These are phyloP conservation scores for Pseudophaeomoniella oleicola DNA, from an alignment of 2,329 filamentous ascomycete genomes.

Conservation along the genomic window DNA sequence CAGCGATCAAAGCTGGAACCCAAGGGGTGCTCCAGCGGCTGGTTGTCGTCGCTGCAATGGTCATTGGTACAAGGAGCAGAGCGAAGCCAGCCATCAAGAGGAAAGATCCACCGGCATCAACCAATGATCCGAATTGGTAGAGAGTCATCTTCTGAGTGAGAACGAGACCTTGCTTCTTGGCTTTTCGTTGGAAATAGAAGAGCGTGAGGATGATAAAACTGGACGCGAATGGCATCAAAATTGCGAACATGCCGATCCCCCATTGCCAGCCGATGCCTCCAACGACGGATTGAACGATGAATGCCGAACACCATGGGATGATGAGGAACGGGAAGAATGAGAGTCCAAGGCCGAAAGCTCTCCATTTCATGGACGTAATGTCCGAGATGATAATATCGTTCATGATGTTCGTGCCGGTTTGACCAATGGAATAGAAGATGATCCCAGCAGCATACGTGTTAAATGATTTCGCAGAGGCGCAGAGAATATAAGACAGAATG, in stretches of 20 bases:
- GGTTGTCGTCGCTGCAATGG: constrained; percentile 26
- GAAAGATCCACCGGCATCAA: constrained; percentile 26
- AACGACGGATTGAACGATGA: constrained; percentile 25
- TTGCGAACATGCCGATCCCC: constrained; percentile 29
- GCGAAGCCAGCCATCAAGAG: constrained; percentile 35
- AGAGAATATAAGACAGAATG: constrained; percentile 23
- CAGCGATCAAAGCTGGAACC: constrained; percentile 28
- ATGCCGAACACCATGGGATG: constrained; percentile 25
- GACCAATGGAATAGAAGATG: constrained; percentile 21
- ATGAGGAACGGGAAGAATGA: constrained; percentile 26
- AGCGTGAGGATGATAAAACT: constrained; percentile 22
- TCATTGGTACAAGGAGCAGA: constrained; percentile 32
- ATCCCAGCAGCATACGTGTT: constrained; percentile 22
- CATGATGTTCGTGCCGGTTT: constrained; percentile 25
- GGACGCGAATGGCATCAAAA: constrained; percentile 25
- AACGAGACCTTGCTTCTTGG: constrained; percentile 15
- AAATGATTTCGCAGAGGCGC: constrained; percentile 20
- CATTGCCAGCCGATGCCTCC: constrained; percentile 28
- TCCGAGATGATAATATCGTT: constrained; percentile 31
- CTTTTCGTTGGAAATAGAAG: constrained; percentile 20
- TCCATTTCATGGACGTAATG: constrained; percentile 24
- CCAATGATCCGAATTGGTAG: constrained; percentile 17
- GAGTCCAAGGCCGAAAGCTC: constrained; percentile 23
- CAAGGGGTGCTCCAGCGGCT: constrained; percentile 30
- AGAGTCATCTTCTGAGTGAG: constrained; percentile 13